phyloP scores from a whole-genome alignment of 2,329 filamentous ascomycete genomes.

The Elsinoe fawcettii region DNA sequence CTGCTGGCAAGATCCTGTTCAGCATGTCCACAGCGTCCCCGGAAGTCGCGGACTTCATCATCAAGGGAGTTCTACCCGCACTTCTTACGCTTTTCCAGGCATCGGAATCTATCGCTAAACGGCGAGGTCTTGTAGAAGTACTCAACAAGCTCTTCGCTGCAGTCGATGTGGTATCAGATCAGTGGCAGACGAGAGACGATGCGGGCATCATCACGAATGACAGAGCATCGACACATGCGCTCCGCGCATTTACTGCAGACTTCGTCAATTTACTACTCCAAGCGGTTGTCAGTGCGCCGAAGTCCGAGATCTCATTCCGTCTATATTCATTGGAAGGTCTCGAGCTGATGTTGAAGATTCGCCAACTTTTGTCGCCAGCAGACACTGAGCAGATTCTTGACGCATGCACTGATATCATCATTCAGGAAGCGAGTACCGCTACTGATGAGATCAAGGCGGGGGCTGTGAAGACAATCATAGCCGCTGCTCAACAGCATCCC shows the following conservation, averaged over 20 bases:
- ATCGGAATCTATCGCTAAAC: conserved; percentile 54
- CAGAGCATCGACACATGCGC: conserved; percentile 29
- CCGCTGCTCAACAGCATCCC: conserved; percentile 56
- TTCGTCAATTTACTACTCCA: conserved; percentile 36
- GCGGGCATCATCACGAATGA: conserved; percentile 17
- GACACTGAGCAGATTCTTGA: conserved; percentile 47
- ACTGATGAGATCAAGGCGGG: conserved; percentile 51
- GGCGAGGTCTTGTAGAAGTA: conserved; percentile 55
- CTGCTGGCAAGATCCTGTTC: conserved; percentile 53
- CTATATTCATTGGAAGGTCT: conserved; percentile 39
- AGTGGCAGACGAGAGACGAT: conserved; percentile 39
- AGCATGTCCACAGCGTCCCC: conserved; percentile 49
- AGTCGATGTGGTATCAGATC: conserved; percentile 49
- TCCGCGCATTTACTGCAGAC: conserved; percentile 35
- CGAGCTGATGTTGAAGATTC: conserved; percentile 35
- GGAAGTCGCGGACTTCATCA: conserved; percentile 47
- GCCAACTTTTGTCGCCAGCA: conserved; percentile 35
- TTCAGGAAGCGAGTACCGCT: conserved; percentile 50
- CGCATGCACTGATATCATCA: conserved; percentile 53
- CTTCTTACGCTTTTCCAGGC: conserved; percentile 54
- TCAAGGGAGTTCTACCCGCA: conserved; percentile 49
- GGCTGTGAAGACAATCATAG: conserved; percentile 51
- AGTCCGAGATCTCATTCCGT: conserved; percentile 44
- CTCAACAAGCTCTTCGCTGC: conserved; percentile 51
- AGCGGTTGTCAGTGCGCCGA: conserved; percentile 37